phyloP scores from a whole-genome alignment of 805 yeast species.

The Metschnikowia koreensis region DNA sequence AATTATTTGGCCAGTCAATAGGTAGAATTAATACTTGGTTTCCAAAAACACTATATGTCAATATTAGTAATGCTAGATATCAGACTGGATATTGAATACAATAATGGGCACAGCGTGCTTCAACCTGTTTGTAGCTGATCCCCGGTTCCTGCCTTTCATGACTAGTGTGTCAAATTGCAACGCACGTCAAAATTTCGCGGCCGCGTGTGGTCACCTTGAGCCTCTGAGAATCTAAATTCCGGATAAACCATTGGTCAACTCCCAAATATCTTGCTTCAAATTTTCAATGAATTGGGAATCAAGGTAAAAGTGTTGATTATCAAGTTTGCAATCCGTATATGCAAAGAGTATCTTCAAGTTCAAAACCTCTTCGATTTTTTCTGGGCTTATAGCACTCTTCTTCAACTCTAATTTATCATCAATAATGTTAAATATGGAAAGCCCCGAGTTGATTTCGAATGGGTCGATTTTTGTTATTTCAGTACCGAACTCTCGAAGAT shows the following conservation, averaged over 20 bases:
- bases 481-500: constrained; percentile 26
- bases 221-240: not conserved
- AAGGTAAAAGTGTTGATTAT: constrained; percentile 43
- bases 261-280: constrained; percentile 47
- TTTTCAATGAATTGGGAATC: constrained; percentile 51
- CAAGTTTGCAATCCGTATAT: constrained; percentile 48
- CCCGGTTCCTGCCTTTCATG: too few relatives aligned
- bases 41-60: too few relatives aligned
- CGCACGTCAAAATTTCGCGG: too few relatives aligned
- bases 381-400: constrained; percentile 41
- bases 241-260: constrained; percentile 1
- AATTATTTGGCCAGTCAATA: too few relatives aligned
- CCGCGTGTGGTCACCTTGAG: too few relatives aligned
- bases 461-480: constrained; percentile 17
- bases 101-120: too few relatives aligned
- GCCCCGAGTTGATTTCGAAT: constrained; percentile 26
- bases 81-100: too few relatives aligned
- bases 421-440: constrained; percentile 44
- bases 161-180: too few relatives aligned
- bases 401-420: constrained; percentile 57
- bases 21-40: too few relatives aligned
- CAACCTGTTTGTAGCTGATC: too few relatives aligned
- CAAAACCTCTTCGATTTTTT: constrained; percentile 56
- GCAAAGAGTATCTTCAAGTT: constrained; percentile 60
- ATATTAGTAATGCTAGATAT: too few relatives aligned